phyloP scores from a whole-genome alignment of 139 green algal genomes.

The Dunaliella primolecta region DNA sequence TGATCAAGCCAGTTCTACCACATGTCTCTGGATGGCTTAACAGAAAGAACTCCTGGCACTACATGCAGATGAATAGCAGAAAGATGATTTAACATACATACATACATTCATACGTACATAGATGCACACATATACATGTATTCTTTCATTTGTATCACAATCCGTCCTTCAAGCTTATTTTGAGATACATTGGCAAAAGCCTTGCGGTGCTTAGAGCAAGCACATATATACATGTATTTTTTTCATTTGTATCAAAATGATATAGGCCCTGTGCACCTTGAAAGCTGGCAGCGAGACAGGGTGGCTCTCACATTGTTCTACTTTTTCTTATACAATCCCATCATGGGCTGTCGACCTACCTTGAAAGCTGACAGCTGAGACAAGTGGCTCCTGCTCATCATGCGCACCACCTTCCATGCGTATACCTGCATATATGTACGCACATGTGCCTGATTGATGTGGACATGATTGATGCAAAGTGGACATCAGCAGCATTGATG shows the following conservation, averaged over 20 bases:
- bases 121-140: neutral
- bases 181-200: no score
- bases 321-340: no score
- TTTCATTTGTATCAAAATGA: neutral
- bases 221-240: neutral
- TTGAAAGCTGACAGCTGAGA: conserved; percentile 6
- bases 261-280: neutral
- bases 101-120: neutral
- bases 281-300: neutral
- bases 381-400: conserved; percentile 20
- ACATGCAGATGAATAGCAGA: neutral
- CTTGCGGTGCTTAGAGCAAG: no score
- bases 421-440: conserved; percentile 15
- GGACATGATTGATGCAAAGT: no score
- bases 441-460: neutral
- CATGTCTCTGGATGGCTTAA: neutral
- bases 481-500: no score
- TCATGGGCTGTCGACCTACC: neutral
- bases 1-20: neutral
- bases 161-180: neutral
- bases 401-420: conserved; percentile 35
- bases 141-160: neutral
- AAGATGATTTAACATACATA: neutral
- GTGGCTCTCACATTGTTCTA: no score
- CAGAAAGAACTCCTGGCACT: neutral